Percentiles rank a stretch among this genome's conserved stretches.
phyloP scores from a whole-genome alignment of 257 asterid species.

The Marsdenia floribunda region DNA sequence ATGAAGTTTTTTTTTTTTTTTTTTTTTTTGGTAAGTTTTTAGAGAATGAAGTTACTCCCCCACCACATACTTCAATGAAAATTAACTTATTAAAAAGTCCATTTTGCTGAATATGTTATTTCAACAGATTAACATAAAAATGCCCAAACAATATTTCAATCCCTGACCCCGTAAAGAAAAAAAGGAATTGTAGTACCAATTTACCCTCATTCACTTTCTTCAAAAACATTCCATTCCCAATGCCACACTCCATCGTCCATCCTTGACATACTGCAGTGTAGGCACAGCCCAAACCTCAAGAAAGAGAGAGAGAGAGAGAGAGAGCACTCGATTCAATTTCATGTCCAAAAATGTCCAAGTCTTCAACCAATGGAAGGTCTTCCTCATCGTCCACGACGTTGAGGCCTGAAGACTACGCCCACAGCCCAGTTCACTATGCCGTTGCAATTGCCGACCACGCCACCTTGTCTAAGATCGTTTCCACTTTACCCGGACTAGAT shows the following conservation, averaged over 20 bases:
- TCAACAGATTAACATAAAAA: background rate
- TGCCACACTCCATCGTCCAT: constrained; percentile 9
- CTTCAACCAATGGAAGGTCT: constrained; percentile 23
- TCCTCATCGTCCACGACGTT: constrained; percentile 40
- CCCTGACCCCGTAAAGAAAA: background rate
- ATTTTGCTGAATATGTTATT: background rate
- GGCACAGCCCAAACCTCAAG: background rate
- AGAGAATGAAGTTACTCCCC: too few relatives aligned
- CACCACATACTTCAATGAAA: too few relatives aligned
- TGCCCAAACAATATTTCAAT: background rate
- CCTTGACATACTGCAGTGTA: background rate
- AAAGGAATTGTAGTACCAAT: constrained; percentile 10
- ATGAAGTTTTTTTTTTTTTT: too few relatives aligned
- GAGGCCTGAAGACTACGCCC: constrained; percentile 61
- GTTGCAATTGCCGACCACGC: constrained; percentile 64
- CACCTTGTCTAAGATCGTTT: constrained; percentile 46
- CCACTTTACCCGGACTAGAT: constrained; percentile 49
- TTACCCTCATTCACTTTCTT: constrained; percentile 17
- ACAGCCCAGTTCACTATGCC: constrained; percentile 84
- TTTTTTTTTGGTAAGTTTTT: too few relatives aligned
- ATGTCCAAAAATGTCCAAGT: constrained; percentile 41
- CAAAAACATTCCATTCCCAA: constrained; percentile 26
- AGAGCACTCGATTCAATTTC: background rate
- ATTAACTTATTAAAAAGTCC: background rate
- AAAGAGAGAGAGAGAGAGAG: too few relatives aligned